These are phyloP conservation scores for Fraxinus americana DNA, from an alignment of 257 asterid genomes.

Conservation along the genomic window DNA sequence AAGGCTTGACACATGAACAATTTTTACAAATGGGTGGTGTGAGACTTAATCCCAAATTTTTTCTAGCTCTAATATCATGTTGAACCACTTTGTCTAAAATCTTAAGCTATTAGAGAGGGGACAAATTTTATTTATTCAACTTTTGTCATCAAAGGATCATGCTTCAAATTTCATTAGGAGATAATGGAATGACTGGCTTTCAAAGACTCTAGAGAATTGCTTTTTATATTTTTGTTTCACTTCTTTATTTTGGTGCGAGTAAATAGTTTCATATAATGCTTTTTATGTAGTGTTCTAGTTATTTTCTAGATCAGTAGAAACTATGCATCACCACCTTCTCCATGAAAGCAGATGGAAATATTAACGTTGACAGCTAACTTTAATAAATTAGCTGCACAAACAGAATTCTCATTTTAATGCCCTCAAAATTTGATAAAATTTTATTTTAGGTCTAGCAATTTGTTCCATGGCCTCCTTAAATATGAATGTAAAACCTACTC, in stretches of 20 bases:
- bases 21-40: no score
- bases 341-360: background rate
- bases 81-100: no score
- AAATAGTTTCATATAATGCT: no score
- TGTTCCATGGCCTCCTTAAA: background rate
- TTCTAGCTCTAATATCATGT: no score
- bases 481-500: background rate
- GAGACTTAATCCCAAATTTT: no score
- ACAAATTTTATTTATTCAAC: no score
- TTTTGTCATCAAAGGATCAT: no score
- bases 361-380: background rate
- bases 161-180: background rate
- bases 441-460: background rate
- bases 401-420: background rate
- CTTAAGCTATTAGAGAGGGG: no score
- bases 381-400: background rate
- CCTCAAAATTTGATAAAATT: background rate
- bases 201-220: background rate
- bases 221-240: background rate
- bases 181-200: background rate
- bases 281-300: no score
- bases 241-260: background rate
- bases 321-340: background rate
- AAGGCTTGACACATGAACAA: no score
- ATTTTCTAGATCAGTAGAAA: background rate